Evolutionary conservation across 2,329 filamentous ascomycete genomes (phyloP), one percentile per base, ranked within the genome.

Genomic region (Aulographum hederae): DNA sequence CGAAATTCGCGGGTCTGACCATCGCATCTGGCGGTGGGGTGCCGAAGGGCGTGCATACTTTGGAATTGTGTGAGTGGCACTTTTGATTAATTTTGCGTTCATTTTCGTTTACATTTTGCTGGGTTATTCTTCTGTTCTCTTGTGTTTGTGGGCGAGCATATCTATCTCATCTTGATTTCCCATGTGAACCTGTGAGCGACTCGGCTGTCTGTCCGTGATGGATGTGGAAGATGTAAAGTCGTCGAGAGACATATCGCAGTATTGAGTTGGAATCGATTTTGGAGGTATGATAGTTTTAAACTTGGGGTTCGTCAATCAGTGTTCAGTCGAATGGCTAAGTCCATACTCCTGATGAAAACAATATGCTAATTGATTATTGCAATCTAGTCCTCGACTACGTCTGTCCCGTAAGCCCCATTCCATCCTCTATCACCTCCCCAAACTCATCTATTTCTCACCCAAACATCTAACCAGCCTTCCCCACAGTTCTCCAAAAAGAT

Each of bases 371-470:
- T 28, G 10, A 18, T 27, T 8, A 11, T 10, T 19, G 13, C 17
- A 25, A 11, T 6, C n/a, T 26, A 71, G 66, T 79, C 54, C 73
- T 93, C 42, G 85, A 94, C 63, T 94, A 92, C 60, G 78, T 82
- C 47, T 94, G 85, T 53, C 84, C 82, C 26, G 57, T 65, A 43
- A 35, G 50, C 30, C 5, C 10, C 28, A 8, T 15, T 3, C 10
- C 28, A 2, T 21, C 13, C 12, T 11, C 8, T 27, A 12, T n/a
- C 14, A 3, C 12, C 18, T 30, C 4, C 2, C 16, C 16, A 4
- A 15, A 12, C 14, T 13, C 6, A 25, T 18, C 35, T n/a, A n/a
- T n/a, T n/a, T n/a, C n/a, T n/a, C 11, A 10, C 31, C 28, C 31
- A 26, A 12, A 17, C 21, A 25, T 30, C 12, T 28, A 34, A 36